phyloP scores from a whole-genome alignment of 2,329 filamentous ascomycete species.

The Lasiodiplodia hormozganensis region DNA sequence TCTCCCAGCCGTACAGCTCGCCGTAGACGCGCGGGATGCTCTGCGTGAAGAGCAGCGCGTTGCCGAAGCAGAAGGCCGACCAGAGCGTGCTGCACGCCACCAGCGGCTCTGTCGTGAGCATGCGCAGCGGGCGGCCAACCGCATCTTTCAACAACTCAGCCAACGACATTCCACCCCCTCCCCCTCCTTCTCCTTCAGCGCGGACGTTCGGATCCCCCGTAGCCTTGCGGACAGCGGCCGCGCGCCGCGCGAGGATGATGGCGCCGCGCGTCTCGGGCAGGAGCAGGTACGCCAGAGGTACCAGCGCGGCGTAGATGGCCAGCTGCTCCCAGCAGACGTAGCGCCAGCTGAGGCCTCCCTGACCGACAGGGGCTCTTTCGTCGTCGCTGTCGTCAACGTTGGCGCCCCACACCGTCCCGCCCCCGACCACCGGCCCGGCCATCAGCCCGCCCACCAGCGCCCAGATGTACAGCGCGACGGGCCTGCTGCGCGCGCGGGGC shows the following conservation, averaged over 20 bases:
- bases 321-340: conserved; percentile 48
- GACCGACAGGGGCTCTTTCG: no score
- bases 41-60: conserved; percentile 58
- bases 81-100: conserved; percentile 58
- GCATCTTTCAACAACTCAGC: conserved; percentile 7
- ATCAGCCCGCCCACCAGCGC: conserved; percentile 43
- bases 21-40: conserved; percentile 53
- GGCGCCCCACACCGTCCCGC: conserved; percentile 29
- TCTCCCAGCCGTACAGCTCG: conserved; percentile 49
- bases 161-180: neutral
- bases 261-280: conserved; percentile 56
- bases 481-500: conserved; percentile 48
- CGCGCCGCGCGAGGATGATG: conserved; percentile 48
- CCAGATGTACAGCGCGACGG: conserved; percentile 50
- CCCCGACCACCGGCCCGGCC: conserved; percentile 46
- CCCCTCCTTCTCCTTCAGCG: conserved; percentile 12
- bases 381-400: conserved; percentile 35
- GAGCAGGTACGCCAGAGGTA: conserved; percentile 48
- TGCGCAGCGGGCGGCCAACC: conserved; percentile 42
- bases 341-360: conserved; percentile 14
- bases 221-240: conserved; percentile 32
- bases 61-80: conserved; percentile 55
- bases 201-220: conserved; percentile 42
- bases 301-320: conserved; percentile 49
- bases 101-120: conserved; percentile 59